Base-by-base conservation (phyloP, 2,329 filamentous ascomycete genomes). In the Macrophomina phaseolina region DNA sequence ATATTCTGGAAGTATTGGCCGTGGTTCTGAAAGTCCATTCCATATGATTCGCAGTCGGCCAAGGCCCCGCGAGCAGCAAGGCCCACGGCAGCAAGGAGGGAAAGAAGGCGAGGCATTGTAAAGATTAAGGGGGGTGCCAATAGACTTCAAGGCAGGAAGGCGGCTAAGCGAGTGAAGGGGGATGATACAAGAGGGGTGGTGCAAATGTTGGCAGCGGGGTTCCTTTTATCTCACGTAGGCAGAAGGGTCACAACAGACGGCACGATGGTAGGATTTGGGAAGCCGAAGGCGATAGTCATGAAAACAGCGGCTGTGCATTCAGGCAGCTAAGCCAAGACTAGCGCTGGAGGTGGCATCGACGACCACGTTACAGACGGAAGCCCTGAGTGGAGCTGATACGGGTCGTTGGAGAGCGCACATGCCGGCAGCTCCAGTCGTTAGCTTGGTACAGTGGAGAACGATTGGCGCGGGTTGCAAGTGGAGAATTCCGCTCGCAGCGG, bases 1-100 rank as follows among this genome's bases (percentile, higher is more conserved):
- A 70, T 72, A 68, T 81, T 81, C 68, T 81, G 79, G 68, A 81
- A 81, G 70, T 80, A 81, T 11, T 68, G 70, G 8, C 76, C 77
- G n/a, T 73, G 73, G 62, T 74, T 70, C 65, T 79, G 75, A 65
- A 80, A 81, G 68, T 81, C 79, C 67, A 75, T 73, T 63, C 74
- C 74, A 66, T 67, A 76, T 16, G 74, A 72, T 9, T 53, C 16
- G 64, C 71, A 73, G 42, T 60, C 52, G 9, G 69, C 69, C 18
- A 71, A 16, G 3, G 66, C 67, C 4, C 61, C 53, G 58, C 66
- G 38, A 67, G 55, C 36, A 71, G 56, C 36, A 67, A n/a, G 70
- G 48, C 32, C 70, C 67, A 61, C 66, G 67, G 12, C 71, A 16
- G 28, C 68, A 56, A 30, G 42, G 23, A 70, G 53, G 9, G 42